A percentile compares a stretch with the other conserved stretches of the same genome.
phyloP scores from a whole-genome alignment of 164 flowering plant species.

The Pachysandra terminalis region DNA sequence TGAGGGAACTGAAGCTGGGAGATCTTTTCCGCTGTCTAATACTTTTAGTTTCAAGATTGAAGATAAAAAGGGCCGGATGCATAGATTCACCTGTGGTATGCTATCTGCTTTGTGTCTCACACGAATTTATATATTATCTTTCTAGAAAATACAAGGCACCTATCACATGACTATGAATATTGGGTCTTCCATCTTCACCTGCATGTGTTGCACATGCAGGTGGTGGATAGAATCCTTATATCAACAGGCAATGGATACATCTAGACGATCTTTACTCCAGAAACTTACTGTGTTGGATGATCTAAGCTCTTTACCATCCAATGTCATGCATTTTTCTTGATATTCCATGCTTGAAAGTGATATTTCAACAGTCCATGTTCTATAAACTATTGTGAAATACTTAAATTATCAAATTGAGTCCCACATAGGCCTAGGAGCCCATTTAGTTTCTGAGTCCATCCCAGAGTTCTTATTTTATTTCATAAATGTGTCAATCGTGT shows the following conservation, averaged over 20 bases:
- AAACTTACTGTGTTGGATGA: not conserved
- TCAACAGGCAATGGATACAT: not conserved
- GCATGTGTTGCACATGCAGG: not conserved
- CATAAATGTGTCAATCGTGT: not conserved
- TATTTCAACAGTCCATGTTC: too few relatives aligned
- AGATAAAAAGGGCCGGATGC: conserved; percentile 89
- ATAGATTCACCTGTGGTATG: conserved; percentile 86
- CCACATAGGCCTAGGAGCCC: not conserved
- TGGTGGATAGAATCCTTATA: not conserved
- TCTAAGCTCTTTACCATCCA: not conserved
- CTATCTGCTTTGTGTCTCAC: conserved; percentile 1
- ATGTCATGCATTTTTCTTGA: not conserved
- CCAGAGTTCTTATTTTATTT: not conserved
- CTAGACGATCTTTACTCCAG: not conserved
- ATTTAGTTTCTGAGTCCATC: not conserved
- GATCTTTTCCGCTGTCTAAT: conserved; percentile 43
- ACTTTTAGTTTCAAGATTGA: conserved; percentile 76
- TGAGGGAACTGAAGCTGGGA: conserved; percentile 67
- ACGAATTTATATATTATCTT: not conserved
- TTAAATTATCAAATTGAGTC: not conserved
- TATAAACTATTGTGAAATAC: too few relatives aligned
- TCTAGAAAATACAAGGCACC: not conserved
- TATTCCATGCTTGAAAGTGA: not conserved
- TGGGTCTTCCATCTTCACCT: not conserved
- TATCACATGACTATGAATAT: not conserved